Evolutionary conservation across 1,284 basidiomycete species (phyloP), one percentile per base, ranked within the genome.

Genomic region (Ceratobasidium papillatum): DNA sequence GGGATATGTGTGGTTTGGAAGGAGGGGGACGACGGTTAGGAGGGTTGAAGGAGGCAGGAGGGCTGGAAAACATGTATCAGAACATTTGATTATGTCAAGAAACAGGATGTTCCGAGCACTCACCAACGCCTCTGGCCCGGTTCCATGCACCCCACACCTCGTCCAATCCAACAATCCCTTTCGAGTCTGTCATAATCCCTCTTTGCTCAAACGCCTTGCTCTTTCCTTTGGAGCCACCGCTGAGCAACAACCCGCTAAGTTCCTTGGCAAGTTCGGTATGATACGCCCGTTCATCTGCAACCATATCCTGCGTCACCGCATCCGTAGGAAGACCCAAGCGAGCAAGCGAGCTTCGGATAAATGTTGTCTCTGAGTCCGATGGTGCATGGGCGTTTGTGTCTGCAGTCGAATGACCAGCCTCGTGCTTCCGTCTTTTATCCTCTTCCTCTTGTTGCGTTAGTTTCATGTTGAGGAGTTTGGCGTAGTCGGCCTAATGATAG

Each of bases 81-180:
- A 41, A 45, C 61, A 43, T 41, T 69, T 41, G 52, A 41, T 52
- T n/a, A n/a, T n/a, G n/a, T 75, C 45, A 12, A 56, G 27, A 45
- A 75, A 17, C n/a, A 43, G 41, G 14, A 43, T 3, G 25, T 51
- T 38, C 78, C n/a, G n/a, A 74, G 19, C 1, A 85, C 94, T 81
- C 80, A 95, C 95, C 91, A 65, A 98, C 92, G 64, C 97, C 97
- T 75, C 97, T 85, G 1, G 95, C 95, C 66, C 97, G 90, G 82
- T 99, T 99, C 97, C 97, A 99, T 0, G 94, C 88, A 54, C 95
- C 95, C 97, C 97, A 99, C 0, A 95, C 92, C 81, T 98, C 96
- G 81, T 99, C 97, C 22, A 99, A 84, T 0, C 92, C 94, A 27
- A 98, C 86, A 19, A 99, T 87, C 0, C 94, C 95, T 66, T 68